Evolutionary conservation across 202 grass and related monocot species (phyloP).

Genomic region (Miscanthus sacchariflorus): DNA sequence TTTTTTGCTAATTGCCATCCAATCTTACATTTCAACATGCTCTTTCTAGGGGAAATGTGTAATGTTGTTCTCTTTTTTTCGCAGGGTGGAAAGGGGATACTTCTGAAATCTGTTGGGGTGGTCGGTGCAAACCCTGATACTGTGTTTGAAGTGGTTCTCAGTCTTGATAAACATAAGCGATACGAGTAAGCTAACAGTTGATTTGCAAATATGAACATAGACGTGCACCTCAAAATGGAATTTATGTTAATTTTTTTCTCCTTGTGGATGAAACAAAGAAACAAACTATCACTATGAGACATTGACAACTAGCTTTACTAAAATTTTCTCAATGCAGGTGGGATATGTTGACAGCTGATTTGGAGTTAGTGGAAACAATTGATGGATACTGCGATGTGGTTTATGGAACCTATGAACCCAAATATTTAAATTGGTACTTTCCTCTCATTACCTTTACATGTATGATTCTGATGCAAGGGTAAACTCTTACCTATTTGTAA

Average conservation of each 20-base stretch:
- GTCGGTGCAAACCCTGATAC: slow-evolving; percentile 79
- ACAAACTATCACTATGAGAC: slow-evolving; percentile 29
- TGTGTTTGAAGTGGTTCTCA: slow-evolving; percentile 79
- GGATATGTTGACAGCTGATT: slow-evolving; percentile 91
- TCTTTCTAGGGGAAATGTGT: neutral
- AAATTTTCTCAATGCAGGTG: slow-evolving; percentile 65
- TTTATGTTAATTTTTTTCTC: slow-evolving; percentile 18
- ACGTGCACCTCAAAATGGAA: neutral
- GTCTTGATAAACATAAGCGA: slow-evolving; percentile 77
- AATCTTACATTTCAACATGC: slow-evolving; percentile 5
- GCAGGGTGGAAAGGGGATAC: slow-evolving; percentile 67
- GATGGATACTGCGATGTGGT: slow-evolving; percentile 91
- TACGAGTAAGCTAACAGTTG: slow-evolving; percentile 78
- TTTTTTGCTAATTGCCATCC: slow-evolving; percentile 16
- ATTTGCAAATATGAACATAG: neutral
- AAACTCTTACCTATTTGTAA: neutral
- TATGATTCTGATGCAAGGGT: neutral
- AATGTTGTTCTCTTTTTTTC: slow-evolving; percentile 25
- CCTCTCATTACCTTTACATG: slow-evolving; percentile 13
- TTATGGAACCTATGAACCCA: slow-evolving; percentile 95
- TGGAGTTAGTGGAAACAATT: slow-evolving; percentile 75
- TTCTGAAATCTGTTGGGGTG: slow-evolving; percentile 89
- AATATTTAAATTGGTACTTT: slow-evolving; percentile 80
- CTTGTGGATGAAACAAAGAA: slow-evolving; percentile 10
- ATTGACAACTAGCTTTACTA: slow-evolving; percentile 27